Conservation (phyloP, 805 yeast species). For the Candida cerambycidarum region DNA sequence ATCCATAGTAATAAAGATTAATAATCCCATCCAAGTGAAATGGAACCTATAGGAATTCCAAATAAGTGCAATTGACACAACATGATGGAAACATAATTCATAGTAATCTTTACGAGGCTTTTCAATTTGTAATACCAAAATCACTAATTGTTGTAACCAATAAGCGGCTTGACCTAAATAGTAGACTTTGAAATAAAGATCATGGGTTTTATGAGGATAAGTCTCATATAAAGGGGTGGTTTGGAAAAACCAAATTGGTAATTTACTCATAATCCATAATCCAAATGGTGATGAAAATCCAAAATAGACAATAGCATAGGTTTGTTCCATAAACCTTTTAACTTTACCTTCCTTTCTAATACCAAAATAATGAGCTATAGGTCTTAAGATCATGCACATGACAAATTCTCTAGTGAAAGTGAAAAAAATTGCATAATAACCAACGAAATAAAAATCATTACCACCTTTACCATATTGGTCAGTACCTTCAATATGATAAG, state of each 20-base stretch:
- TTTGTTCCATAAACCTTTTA: slow-evolving; percentile 89
- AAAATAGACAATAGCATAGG: slow-evolving; percentile 80
- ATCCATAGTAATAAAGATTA: slow-evolving; percentile 93
- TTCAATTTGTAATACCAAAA: slow-evolving; percentile 80
- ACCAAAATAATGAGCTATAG: slow-evolving; percentile 60
- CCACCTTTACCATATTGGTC: slow-evolving; percentile 84
- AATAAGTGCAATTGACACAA: slow-evolving; percentile 85
- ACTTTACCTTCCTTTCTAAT: slow-evolving; percentile 55
- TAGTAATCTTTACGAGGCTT: slow-evolving; percentile 92
- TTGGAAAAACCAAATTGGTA: slow-evolving; percentile 87
- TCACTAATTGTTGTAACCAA: slow-evolving; percentile 95
- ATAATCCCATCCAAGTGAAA: slow-evolving; percentile 93
- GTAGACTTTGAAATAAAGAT: slow-evolving; percentile 68
- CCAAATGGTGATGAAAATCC: slow-evolving; percentile 84
- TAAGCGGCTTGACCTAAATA: slow-evolving; percentile 93
- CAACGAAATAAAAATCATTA: slow-evolving; percentile 77
- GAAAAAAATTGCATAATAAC: slow-evolving; percentile 80
- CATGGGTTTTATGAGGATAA: slow-evolving; percentile 82
- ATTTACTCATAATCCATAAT: slow-evolving; percentile 74
- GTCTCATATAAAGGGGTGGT: slow-evolving; percentile 75
- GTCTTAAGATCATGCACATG: slow-evolving; percentile 79
- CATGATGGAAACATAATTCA: slow-evolving; percentile 90
- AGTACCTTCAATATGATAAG: slow-evolving; percentile 62
- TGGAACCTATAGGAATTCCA: slow-evolving; percentile 89
- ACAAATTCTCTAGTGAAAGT: slow-evolving; percentile 87